Evolutionary conservation across 768 basidiomycete genomes (phyloP).

Genomic region (Leucosporidium scottii): DNA sequence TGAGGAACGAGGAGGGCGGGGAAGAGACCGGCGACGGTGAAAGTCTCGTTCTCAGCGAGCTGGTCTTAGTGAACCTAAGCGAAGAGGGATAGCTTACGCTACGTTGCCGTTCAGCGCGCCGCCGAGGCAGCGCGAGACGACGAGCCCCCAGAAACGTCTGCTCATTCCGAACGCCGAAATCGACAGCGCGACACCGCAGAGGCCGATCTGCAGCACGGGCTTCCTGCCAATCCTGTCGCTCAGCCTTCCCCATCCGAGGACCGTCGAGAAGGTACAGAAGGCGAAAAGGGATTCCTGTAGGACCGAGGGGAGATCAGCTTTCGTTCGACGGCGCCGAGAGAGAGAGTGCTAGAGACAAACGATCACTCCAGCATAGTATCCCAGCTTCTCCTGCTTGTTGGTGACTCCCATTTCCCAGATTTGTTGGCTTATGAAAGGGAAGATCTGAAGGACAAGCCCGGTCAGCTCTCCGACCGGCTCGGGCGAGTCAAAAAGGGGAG

Average conservation of each 20-base stretch:
- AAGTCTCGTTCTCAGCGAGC: no score
- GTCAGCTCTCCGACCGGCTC: neutral
- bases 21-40: neutral
- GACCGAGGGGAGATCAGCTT: neutral
- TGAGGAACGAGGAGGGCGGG: no score
- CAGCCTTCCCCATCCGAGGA: slow-evolving; percentile 33
- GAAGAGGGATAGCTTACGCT: neutral
- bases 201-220: slow-evolving; percentile 35
- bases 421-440: slow-evolving; percentile 1
- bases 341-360: neutral
- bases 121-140: slow-evolving; percentile 28
- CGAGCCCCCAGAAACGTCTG: slow-evolving; percentile 16
- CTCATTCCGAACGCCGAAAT: slow-evolving; percentile 32
- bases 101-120: slow-evolving; percentile 28
- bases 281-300: slow-evolving; percentile 31
- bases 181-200: slow-evolving; percentile 28
- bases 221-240: slow-evolving; percentile 36
- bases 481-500: no score
- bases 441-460: neutral
- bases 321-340: no score
- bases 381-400: slow-evolving; percentile 17
- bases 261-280: slow-evolving; percentile 29
- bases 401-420: slow-evolving; percentile 17
- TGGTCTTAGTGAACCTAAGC: neutral
- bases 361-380: neutral